These are phyloP conservation scores for Centrapalus pauciflorus DNA, from an alignment of 129 eudicot genomes.

Conservation along the genomic window DNA sequence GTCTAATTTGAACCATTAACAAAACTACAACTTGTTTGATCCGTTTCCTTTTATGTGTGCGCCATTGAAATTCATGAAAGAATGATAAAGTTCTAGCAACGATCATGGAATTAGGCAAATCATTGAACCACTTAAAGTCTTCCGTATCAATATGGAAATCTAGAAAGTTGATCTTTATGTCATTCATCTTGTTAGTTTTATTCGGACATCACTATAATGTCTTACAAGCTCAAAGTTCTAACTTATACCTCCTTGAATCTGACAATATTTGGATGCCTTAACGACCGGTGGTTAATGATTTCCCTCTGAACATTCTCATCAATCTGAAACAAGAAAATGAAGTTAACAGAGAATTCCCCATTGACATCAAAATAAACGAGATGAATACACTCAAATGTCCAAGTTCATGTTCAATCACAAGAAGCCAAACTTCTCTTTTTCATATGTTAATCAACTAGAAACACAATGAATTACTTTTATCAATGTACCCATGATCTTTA, in stretches of 20 bases:
- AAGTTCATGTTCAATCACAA: neutral
- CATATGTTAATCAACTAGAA: neutral
- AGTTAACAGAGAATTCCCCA: neutral
- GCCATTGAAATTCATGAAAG: too few relatives aligned
- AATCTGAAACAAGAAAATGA: slow-evolving; percentile 41
- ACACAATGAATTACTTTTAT: neutral
- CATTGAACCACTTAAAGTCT: neutral
- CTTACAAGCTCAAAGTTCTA: neutral
- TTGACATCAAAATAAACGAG: slow-evolving; percentile 1
- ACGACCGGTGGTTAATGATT: slow-evolving; percentile 63
- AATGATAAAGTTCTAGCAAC: too few relatives aligned
- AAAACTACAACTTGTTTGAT: too few relatives aligned
- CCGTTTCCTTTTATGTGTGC: too few relatives aligned
- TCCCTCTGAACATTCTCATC: slow-evolving; percentile 68
- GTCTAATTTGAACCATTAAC: too few relatives aligned
- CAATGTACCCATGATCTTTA: neutral
- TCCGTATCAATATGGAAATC: neutral
- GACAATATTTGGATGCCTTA: slow-evolving; percentile 64
- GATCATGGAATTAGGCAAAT: too few relatives aligned
- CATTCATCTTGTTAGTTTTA: neutral
- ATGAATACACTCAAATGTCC: neutral
- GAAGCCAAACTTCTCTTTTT: neutral
- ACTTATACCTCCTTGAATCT: slow-evolving; percentile 63
- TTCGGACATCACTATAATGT: neutral
- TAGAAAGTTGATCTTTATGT: slow-evolving; percentile 6